phyloP scores from a whole-genome alignment of 805 yeast species.

The Blastobotrys terrestris region DNA sequence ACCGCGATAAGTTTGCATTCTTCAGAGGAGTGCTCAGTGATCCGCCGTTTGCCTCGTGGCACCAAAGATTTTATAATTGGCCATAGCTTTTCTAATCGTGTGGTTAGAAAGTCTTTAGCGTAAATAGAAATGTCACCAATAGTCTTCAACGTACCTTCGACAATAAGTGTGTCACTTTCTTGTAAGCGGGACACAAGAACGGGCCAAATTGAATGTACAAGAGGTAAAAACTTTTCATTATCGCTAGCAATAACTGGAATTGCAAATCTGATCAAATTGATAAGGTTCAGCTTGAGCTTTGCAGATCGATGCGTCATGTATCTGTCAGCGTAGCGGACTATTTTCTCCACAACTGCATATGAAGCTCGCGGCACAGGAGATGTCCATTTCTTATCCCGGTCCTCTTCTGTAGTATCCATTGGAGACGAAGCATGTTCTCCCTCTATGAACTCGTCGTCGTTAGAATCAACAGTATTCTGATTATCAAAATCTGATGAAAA shows the following conservation, averaged over 20 bases:
- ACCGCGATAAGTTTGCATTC: constrained; percentile 10
- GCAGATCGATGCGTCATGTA: constrained; percentile 61
- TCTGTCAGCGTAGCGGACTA: constrained; percentile 64
- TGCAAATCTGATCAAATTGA: constrained; percentile 41
- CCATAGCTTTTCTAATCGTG: constrained; percentile 26
- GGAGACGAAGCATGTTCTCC: constrained; percentile 13
- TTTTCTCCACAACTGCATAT: constrained; percentile 53
- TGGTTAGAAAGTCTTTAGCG: constrained; percentile 33
- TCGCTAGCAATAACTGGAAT: constrained; percentile 52
- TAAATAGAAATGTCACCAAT: constrained; percentile 23
- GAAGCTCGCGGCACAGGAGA: constrained; percentile 59
- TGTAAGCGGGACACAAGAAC: constrained; percentile 28
- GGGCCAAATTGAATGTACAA: constrained; percentile 51
- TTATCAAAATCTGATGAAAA: constrained; percentile 30
- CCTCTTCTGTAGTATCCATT: constrained; percentile 27
- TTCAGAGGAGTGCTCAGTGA: constrained; percentile 14
- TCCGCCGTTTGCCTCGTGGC: not conserved
- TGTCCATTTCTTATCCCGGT: constrained; percentile 45
- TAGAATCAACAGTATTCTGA: constrained; percentile 37
- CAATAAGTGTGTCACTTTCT: constrained; percentile 30
- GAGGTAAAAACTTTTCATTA: constrained; percentile 40
- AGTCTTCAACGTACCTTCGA: constrained; percentile 26
- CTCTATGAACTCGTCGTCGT: constrained; percentile 30
- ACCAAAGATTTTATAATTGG: constrained; percentile 8
- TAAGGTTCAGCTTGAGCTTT: constrained; percentile 48